phyloP scores from a whole-genome alignment of 495 filamentous ascomycete genomes.

The Daldinia bambusicola region DNA sequence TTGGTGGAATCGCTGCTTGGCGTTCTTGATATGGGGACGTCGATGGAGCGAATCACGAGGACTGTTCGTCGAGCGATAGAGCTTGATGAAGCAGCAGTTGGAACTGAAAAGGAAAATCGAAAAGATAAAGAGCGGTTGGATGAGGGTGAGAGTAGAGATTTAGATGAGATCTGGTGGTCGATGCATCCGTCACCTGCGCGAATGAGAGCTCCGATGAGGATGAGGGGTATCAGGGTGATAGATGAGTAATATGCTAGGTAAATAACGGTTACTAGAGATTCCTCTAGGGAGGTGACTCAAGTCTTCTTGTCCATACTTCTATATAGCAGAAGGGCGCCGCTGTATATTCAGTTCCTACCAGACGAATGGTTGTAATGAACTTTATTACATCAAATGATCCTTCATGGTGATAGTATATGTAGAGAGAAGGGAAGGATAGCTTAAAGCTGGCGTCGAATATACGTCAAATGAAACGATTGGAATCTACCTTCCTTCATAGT shows the following conservation, averaged over 20 bases:
- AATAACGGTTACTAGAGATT: too few relatives aligned
- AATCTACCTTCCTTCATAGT: background rate
- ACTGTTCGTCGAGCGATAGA: background rate
- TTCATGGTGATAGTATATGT: background rate
- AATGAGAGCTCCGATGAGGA: background rate
- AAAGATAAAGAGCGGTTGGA: background rate
- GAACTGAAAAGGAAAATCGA: background rate
- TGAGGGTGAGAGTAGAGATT: too few relatives aligned
- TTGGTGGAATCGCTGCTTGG: background rate
- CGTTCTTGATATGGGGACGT: background rate
- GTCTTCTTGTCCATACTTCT: too few relatives aligned
- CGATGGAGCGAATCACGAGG: background rate
- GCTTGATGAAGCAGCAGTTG: background rate
- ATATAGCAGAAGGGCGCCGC: too few relatives aligned
- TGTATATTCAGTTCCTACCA: too few relatives aligned
- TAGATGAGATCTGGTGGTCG: conserved; percentile 12
- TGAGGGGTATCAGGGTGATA: background rate
- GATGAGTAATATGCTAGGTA: background rate
- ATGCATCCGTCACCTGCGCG: conserved; percentile 8
- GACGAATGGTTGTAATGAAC: too few relatives aligned
- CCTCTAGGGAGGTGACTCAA: too few relatives aligned
- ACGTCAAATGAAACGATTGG: background rate
- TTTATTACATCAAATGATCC: background rate
- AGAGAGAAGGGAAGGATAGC: background rate
- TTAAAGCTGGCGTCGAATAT: background rate